Evolutionary conservation across 2,329 filamentous ascomycete genomes (phyloP), one percentile per base, ranked within the genome.

Genomic region (Tolypocladium amazonense): DNA sequence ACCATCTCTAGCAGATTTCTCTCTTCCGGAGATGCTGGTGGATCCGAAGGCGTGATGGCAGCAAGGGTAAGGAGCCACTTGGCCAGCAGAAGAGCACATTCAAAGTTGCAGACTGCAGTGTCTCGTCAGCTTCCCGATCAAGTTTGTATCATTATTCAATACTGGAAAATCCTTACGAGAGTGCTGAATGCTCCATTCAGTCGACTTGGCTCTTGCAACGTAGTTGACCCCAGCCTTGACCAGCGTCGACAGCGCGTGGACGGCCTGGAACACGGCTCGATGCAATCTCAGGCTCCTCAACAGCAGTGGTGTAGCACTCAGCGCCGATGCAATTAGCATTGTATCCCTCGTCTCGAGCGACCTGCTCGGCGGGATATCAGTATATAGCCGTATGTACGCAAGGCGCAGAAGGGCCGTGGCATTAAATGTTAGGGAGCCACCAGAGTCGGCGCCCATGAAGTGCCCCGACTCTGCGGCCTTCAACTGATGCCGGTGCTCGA

Each of bases 171-270:
- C 76, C 82, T 77, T 70, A 84, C 82, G 66, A 35, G 82, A 84
- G 69, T 85, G 80, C 62, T 85, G 82, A 66, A 86, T 84, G 66
- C 82, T 85, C 83, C 83, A 85, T 67, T 85, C 81, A 0, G 81
- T 74, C 1, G 81, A 83, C 70, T 85, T 85, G 6, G 82, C 82
- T 63, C 81, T 78, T 50, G 83, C 82, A 56, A 86, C 81, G 64
- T 84, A 86, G 64, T 83, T 84, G 25, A 86, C 82, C 0, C 83
- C 83, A 18, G 79, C 77, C 68, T 86, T 87, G 61, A 88, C 83
- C 30, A 87, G 75, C 75, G 88, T 85, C 4, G 85, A 86, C 41
- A 90, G 73, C 0, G 87, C 86, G 67, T 89, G 87, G 35, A 87
- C 83, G 1, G 85, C 84, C 65, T 89, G 87, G 35, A 88, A 79